phyloP scores from a whole-genome alignment of 2,329 filamentous ascomycete species.

The Calonectria ilicicola region DNA sequence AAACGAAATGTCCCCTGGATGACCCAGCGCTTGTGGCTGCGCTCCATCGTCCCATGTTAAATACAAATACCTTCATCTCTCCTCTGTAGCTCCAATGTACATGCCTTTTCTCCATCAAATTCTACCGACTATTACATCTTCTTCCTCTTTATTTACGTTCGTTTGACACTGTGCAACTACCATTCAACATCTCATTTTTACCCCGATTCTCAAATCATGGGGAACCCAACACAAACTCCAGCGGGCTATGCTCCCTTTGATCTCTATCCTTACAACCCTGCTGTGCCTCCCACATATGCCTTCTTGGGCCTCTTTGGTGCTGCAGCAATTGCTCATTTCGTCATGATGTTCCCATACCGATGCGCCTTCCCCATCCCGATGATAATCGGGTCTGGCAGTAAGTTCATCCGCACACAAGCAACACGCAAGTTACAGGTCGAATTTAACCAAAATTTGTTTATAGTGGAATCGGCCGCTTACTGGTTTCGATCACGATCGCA shows the following conservation, averaged over 20 bases:
- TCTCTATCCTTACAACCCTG: slow-evolving; percentile 61
- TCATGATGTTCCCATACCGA: slow-evolving; percentile 54
- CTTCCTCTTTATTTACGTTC: neutral
- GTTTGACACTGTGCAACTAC: neutral
- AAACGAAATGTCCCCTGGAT: neutral
- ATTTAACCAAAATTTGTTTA: neutral
- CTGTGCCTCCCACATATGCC: slow-evolving; percentile 34
- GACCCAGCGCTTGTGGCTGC: neutral
- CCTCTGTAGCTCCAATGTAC: neutral
- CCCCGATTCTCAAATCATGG: neutral
- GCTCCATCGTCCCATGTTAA: neutral
- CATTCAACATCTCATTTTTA: neutral
- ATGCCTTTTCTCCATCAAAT: neutral
- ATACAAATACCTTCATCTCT: neutral
- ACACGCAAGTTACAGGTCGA: accelerated
- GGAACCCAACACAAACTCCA: slow-evolving; percentile 16
- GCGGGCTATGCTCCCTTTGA: slow-evolving; percentile 38
- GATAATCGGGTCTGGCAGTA: slow-evolving; percentile 62
- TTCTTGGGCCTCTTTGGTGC: slow-evolving; percentile 45
- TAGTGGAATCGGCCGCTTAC: slow-evolving; percentile 58
- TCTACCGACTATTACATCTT: neutral
- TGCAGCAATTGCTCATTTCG: slow-evolving; percentile 52
- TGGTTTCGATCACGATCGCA: slow-evolving; percentile 59
- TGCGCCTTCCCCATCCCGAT: slow-evolving; percentile 65
- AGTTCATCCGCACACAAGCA: slow-evolving; percentile 17